Conservation (phyloP, 2,329 filamentous ascomycete genomes). For the Emmonsia crescens region DNA sequence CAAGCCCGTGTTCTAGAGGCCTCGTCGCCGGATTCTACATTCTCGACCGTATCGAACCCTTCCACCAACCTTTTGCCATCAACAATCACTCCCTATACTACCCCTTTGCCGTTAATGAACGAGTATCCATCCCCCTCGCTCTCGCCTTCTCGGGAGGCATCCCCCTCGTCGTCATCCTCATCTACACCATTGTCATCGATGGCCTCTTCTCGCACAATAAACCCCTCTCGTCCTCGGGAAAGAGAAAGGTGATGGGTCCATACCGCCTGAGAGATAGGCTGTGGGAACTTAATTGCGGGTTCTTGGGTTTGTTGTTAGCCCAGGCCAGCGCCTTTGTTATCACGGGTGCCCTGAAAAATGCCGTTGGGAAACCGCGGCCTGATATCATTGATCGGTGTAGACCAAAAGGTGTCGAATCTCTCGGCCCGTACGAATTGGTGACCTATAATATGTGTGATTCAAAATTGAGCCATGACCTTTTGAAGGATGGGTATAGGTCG, state of each 20-base stretch:
- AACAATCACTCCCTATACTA: constrained; percentile 48
- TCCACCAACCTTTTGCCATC: constrained; percentile 48
- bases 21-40: constrained; percentile 43
- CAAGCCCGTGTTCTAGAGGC: constrained; percentile 27
- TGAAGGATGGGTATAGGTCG: constrained; percentile 50
- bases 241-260: constrained; percentile 32
- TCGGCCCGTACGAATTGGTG: constrained; percentile 20
- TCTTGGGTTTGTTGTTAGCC: constrained; percentile 45
- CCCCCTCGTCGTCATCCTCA: constrained; percentile 41
- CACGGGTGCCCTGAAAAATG: constrained; percentile 48
- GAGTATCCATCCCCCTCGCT: constrained; percentile 41
- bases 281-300: constrained; percentile 53
- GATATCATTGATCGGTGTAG: constrained; percentile 49
- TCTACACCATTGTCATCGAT: constrained; percentile 49
- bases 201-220: constrained; percentile 46
- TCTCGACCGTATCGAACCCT: constrained; percentile 44
- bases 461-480: constrained; percentile 31
- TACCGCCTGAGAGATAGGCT: constrained; percentile 46
- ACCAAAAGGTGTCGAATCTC: constrained; percentile 23
- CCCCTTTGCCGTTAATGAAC: constrained; percentile 45
- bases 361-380: constrained; percentile 48
- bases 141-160: constrained; percentile 40
- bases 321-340: constrained; percentile 47
- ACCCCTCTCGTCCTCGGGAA: constrained; percentile 24
- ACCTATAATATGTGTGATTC: neutral